Conservation (phyloP, 805 yeast species). For the Candida nemodendra region DNA sequence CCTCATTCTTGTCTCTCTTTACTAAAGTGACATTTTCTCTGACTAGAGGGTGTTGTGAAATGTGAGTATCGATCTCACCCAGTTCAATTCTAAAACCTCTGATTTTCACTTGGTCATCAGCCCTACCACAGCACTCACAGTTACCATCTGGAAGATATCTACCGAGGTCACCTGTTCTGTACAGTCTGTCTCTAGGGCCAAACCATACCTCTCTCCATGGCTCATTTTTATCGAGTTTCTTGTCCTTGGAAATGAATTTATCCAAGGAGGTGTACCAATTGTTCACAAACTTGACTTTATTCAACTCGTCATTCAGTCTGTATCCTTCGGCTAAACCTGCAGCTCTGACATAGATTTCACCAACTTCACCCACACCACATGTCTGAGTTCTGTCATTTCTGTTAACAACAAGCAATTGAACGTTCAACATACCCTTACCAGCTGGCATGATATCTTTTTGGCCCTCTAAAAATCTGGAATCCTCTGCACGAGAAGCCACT, state of each 20-base stretch:
- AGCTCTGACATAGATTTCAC: conserved; percentile 97
- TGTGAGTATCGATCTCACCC: conserved; percentile 97
- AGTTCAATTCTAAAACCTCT: conserved; percentile 98
- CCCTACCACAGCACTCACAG: conserved; percentile 97
- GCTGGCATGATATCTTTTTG: conserved; percentile 98
- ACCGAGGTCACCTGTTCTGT: conserved; percentile 97
- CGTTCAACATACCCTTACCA: conserved; percentile 96
- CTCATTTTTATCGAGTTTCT: conserved; percentile 42
- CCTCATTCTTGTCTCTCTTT: conserved; percentile 87
- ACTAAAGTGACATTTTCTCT: conserved; percentile 93
- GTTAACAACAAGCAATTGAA: conserved; percentile 90
- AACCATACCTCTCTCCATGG: conserved; percentile 80
- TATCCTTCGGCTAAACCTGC: conserved; percentile 98
- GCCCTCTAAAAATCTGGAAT: conserved; percentile 71
- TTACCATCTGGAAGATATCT: conserved; percentile 96
- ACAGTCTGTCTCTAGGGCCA: conserved; percentile 94
- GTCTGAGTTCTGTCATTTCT: conserved; percentile 83
- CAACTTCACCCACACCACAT: conserved; percentile 98
- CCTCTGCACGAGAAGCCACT: conserved; percentile 68
- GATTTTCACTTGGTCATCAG: conserved; percentile 97
- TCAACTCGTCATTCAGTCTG: conserved; percentile 85
- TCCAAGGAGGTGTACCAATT: conserved; percentile 83
- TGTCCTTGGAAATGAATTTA: conserved; percentile 61
- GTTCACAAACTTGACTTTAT: conserved; percentile 79
- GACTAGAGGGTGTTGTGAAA: conserved; percentile 88